Base-by-base conservation (phyloP, 495 filamentous ascomycete genomes). In the Hypoxylon cercidicola region DNA sequence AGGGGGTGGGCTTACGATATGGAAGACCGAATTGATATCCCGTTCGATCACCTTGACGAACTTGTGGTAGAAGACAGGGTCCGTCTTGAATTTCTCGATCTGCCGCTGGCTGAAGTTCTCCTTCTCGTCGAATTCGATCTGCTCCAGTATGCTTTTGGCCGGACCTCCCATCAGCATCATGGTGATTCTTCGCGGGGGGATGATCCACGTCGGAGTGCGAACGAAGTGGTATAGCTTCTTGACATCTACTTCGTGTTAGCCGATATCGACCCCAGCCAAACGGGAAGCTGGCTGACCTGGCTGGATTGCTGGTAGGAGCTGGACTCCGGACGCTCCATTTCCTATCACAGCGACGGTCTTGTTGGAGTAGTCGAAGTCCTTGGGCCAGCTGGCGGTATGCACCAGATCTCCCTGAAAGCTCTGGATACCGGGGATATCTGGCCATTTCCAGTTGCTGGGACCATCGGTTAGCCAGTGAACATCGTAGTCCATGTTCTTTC, bases 151-250 rank as follows among this genome's bases (percentile, higher is more conserved):
- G 12, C 55, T 39, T 39, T 69, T 41, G 62, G 51, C 68, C 34
- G 50, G 74, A 55, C 63, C 72, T 4, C 77, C 74, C 78, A 81
- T 76, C 21, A 70, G 57, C 54, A 76, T 77, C 77, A 81, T 80
- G 0, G 75, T 70, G 54, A 77, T 53, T 52, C 80, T 75, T 48
- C 80, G 66, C 5, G 86, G 83, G 30, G 86, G 84, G 5, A 84
- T 78, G n/a, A 91, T 55, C 89, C 89, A 92, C 23, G 88, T 90
- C 2, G 85, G 84, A 34, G 84, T 86, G 18, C 89, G 84, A 39
- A 87, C 81, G 47, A 77, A 70, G 51, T 77, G 76, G 64, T 74
- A 77, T 19, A 83, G 53, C 62, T 81, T 81, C 45, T 82, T 78
- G 21, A 77, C 76, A 37, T 70, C 77, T 75, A 20, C 35, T 15